Conservation (phyloP, 2,329 filamentous ascomycete genomes). For the Fusarium marasasianum region DNA sequence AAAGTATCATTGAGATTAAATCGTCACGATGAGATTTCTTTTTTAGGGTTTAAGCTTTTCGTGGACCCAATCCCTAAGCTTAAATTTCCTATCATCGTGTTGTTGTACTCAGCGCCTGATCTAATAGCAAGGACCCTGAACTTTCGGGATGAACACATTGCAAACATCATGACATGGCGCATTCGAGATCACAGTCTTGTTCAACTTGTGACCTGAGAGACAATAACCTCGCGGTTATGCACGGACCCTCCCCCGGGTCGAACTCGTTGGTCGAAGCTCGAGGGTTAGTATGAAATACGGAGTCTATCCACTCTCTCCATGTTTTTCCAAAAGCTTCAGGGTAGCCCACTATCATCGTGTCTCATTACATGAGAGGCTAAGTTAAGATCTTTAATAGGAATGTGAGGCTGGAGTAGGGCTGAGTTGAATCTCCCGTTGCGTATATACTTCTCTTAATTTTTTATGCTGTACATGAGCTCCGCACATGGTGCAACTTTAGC, state of each 20-base stretch:
- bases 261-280: background rate
- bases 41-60: background rate
- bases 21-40: background rate
- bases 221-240: background rate
- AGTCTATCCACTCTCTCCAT: background rate
- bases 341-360: background rate
- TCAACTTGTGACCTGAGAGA: too few species aligned
- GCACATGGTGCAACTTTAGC: fast-evolving
- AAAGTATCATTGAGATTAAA: background rate
- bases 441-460: background rate
- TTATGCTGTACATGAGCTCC: fast-evolving
- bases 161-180: background rate
- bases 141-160: background rate
- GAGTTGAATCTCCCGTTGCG: fast-evolving
- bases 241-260: background rate
- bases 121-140: fast-evolving
- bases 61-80: background rate
- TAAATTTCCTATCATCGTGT: fast-evolving
- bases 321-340: background rate
- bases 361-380: background rate
- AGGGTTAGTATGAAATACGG: too few species aligned
- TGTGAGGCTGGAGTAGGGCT: too few species aligned
- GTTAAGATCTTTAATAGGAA: fast-evolving
- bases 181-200: background rate
- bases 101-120: background rate